phyloP scores from a whole-genome alignment of 139 green algal genomes.

The Auxenochlorella protothecoides region DNA sequence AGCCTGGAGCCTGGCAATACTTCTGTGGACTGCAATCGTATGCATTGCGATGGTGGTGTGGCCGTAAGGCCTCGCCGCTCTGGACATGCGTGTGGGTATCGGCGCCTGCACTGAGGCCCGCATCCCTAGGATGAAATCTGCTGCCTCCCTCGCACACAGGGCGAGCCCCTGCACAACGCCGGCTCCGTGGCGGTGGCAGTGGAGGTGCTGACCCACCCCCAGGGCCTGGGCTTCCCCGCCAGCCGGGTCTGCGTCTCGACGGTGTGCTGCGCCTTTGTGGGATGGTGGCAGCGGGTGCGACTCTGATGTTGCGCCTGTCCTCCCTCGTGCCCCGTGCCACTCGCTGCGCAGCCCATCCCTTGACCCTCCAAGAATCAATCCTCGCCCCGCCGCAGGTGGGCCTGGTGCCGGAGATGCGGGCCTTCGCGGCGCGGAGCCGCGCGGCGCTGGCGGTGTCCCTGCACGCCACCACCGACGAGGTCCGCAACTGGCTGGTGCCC shows the following conservation, averaged over 20 bases:
- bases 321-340: conserved; percentile 20
- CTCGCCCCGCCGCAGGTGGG: conserved; percentile 31
- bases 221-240: conserved; percentile 59
- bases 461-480: conserved; percentile 82
- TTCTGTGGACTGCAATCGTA: no score
- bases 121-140: no score
- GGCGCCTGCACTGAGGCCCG: no score
- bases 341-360: no score
- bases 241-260: conserved; percentile 45
- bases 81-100: no score
- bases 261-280: not conserved
- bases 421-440: conserved; percentile 31
- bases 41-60: no score
- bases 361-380: no score
- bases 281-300: not conserved
- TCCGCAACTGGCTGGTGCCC: conserved; percentile 74
- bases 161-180: conserved; percentile 77
- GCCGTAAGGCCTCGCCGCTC: no score
- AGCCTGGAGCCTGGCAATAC: no score
- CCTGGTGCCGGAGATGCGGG: conserved; percentile 69
- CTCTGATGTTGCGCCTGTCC: conserved; percentile 28
- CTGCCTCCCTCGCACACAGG: no score
- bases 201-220: conserved; percentile 50
- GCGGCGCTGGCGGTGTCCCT: conserved; percentile 77
- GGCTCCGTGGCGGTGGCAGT: conserved; percentile 51